phyloP scores from a whole-genome alignment of 768 basidiomycete genomes.

The Rhizopogon salebrosus region DNA sequence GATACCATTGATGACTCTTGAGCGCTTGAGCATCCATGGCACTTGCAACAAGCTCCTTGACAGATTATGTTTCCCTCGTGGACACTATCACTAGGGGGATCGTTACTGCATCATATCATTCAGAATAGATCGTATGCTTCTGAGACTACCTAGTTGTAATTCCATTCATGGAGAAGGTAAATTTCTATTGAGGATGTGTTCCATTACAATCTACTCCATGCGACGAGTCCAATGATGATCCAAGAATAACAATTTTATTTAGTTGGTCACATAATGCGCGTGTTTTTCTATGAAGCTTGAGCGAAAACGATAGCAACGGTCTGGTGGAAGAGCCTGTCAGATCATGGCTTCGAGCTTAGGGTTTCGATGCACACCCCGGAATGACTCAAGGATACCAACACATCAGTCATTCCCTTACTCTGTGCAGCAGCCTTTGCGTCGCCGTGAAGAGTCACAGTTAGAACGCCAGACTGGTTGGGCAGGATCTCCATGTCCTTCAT shows the following conservation, averaged over 20 bases:
- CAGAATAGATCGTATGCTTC: slow-evolving; percentile 40
- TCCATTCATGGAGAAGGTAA: not conserved
- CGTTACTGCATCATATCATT: slow-evolving; percentile 43
- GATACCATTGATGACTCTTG: no score
- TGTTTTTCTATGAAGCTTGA: slow-evolving; percentile 46
- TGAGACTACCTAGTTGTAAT: not conserved
- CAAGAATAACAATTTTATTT: not conserved
- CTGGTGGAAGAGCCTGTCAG: slow-evolving; percentile 30
- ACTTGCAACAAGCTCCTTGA: no score
- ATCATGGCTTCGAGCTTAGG: slow-evolving; percentile 7
- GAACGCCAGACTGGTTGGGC: slow-evolving; percentile 72
- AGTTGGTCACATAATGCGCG: no score
- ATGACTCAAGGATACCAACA: slow-evolving; percentile 87
- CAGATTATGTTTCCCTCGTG: no score
- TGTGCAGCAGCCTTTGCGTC: slow-evolving; percentile 74
- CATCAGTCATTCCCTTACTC: slow-evolving; percentile 63
- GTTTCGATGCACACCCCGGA: slow-evolving; percentile 65
- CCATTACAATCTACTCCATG: not conserved
- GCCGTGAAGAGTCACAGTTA: slow-evolving; percentile 71
- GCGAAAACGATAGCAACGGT: slow-evolving; percentile 86
- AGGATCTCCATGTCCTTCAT: slow-evolving; percentile 98
- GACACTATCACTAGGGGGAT: slow-evolving; percentile 12
- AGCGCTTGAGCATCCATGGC: no score
- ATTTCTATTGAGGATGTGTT: slow-evolving; percentile 10
- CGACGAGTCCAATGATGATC: not conserved